Conservation (phyloP, 345 rosid species). For the Citrus cavaleriei region DNA sequence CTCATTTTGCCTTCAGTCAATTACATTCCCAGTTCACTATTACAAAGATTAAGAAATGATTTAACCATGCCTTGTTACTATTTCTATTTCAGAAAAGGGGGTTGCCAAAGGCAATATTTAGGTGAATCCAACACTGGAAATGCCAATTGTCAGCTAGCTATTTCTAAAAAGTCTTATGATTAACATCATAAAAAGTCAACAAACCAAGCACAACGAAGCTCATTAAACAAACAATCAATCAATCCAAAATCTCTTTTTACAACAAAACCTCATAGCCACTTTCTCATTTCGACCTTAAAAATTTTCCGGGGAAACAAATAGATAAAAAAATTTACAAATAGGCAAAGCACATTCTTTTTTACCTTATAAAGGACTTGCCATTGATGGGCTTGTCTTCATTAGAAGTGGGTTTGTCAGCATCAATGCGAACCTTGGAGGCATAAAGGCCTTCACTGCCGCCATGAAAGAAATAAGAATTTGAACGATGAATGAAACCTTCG, state of each 20-base stretch:
- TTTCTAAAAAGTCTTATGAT: not conserved
- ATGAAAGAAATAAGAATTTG: constrained; percentile 53
- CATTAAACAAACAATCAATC: not conserved
- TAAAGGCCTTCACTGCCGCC: constrained; percentile 60
- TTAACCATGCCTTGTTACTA: not conserved
- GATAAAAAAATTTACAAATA: constrained; percentile 1
- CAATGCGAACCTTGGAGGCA: constrained; percentile 27
- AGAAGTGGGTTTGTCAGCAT: constrained; percentile 3
- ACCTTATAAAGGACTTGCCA: constrained; percentile 51
- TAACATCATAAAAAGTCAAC: not conserved
- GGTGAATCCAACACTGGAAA: not conserved
- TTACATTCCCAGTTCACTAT: not conserved
- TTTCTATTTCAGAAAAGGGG: not conserved
- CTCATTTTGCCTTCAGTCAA: not conserved
- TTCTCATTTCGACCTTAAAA: not conserved
- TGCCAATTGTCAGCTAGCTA: not conserved
- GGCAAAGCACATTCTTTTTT: not conserved
- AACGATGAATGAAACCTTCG: constrained; percentile 35
- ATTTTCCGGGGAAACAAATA: not conserved
- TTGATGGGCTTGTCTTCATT: constrained; percentile 27
- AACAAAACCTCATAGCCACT: not conserved
- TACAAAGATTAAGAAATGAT: not conserved
- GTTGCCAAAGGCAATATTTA: not conserved
- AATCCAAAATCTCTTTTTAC: not conserved
- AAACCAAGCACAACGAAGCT: not conserved